Evolutionary conservation across 1,284 basidiomycete genomes (phyloP).

Genomic region (Porodaedalea pini): DNA sequence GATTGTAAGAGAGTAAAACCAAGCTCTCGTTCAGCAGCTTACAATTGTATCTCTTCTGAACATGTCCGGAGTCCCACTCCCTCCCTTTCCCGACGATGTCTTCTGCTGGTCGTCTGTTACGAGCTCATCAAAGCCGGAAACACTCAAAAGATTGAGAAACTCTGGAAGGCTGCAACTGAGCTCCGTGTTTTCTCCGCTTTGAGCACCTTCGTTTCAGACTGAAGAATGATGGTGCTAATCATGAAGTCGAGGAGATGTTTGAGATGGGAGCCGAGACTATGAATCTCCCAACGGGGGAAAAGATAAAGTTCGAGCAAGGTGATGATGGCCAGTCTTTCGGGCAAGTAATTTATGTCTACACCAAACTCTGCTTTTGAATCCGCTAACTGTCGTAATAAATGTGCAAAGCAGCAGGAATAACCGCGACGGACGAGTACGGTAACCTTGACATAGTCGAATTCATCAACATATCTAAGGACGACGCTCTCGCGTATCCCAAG

Average conservation of each 20-base stretch:
- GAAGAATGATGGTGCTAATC: slow-evolving; percentile 55
- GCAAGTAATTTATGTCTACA: slow-evolving; percentile 37
- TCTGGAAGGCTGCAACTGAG: slow-evolving; percentile 50
- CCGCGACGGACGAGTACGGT: slow-evolving; percentile 60
- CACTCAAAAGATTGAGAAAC: slow-evolving; percentile 36
- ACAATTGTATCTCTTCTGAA: background rate
- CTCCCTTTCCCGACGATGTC: slow-evolving; percentile 49
- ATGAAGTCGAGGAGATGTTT: slow-evolving; percentile 56
- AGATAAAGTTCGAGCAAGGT: slow-evolving; percentile 63
- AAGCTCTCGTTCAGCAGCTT: background rate
- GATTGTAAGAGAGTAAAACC: background rate
- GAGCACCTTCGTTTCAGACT: slow-evolving; percentile 37
- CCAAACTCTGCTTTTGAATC: background rate
- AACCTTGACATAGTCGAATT: slow-evolving; percentile 56
- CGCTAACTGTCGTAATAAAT: slow-evolving; percentile 31
- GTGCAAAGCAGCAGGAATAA: slow-evolving; percentile 62
- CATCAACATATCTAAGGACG: slow-evolving; percentile 65
- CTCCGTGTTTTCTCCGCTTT: slow-evolving; percentile 31
- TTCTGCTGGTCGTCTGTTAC: slow-evolving; percentile 50
- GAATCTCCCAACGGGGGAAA: slow-evolving; percentile 56
- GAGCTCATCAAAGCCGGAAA: slow-evolving; percentile 38
- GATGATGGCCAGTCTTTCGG: slow-evolving; percentile 60
- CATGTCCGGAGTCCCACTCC: slow-evolving; percentile 28
- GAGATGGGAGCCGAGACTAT: slow-evolving; percentile 56
- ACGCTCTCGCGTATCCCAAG: slow-evolving; percentile 53